Conservation (phyloP, 1,284 basidiomycete species). For the Peniophora sp. region DNA sequence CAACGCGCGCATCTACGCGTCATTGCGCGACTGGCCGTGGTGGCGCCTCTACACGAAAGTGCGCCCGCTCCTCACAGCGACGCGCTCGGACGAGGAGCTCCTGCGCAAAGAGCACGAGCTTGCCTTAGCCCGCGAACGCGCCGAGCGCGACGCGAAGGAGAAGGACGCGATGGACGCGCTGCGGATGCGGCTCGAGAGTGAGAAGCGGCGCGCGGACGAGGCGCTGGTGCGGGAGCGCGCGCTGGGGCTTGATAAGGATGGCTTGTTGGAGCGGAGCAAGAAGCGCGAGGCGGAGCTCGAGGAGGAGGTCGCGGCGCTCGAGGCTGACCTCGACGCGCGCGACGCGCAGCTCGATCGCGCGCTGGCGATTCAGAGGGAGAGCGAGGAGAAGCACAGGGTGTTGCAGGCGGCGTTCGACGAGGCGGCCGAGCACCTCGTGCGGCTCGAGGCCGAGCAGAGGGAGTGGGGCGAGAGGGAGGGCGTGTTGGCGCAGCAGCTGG, state of each 20-base stretch:
- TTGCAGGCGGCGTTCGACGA: conserved; percentile 71
- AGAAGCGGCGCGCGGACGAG: conserved; percentile 77
- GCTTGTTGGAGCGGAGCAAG: conserved; percentile 80
- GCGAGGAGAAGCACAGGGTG: conserved; percentile 69
- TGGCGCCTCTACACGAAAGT: conserved; percentile 98
- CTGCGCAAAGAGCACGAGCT: conserved; percentile 86
- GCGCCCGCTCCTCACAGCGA: conserved; percentile 87
- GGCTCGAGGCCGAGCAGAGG: conserved; percentile 71
- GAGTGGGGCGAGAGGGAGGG: conserved; percentile 58
- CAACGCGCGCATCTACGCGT: conserved; percentile 88
- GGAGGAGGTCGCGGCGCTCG: conserved; percentile 77
- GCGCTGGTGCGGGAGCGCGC: conserved; percentile 79
- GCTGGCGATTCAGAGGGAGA: conserved; percentile 67
- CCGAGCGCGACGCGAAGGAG: conserved; percentile 79
- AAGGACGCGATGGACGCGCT: conserved; percentile 71
- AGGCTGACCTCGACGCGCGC: conserved; percentile 77
- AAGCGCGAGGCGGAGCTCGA: conserved; percentile 78
- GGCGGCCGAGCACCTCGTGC: conserved; percentile 76
- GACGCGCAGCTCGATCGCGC: conserved; percentile 84
- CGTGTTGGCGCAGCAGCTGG: conserved; percentile 47
- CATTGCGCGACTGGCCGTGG: conserved; percentile 95
- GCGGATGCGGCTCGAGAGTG: conserved; percentile 72
- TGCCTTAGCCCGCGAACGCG: conserved; percentile 72
- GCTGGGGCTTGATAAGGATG: conserved; percentile 79
- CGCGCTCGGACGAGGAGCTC: conserved; percentile 89